These are phyloP conservation scores for Dunaliella salina DNA, from an alignment of 163 green algal genomes.

Conservation along the genomic window DNA sequence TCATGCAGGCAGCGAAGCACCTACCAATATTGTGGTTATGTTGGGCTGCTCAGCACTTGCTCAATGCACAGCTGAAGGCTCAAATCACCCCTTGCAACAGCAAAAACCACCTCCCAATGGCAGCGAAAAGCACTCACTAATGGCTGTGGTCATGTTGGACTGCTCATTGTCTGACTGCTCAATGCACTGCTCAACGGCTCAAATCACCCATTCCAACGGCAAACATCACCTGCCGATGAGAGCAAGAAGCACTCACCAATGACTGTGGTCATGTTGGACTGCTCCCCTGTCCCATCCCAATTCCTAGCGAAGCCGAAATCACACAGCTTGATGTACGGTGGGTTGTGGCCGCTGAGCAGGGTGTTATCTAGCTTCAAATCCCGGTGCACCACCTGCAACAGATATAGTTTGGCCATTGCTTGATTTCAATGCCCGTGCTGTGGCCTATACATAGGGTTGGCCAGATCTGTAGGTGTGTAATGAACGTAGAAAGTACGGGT, in stretches of 20 bases:
- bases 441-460: neutral
- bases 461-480: no score
- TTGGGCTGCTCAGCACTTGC: constrained; percentile 75
- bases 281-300: constrained; percentile 65
- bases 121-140: no score
- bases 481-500: no score
- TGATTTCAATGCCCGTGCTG: neutral
- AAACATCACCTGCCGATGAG: no score
- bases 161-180: no score
- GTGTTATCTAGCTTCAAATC: constrained; percentile 94
- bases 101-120: no score
- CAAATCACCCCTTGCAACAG: no score
- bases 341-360: constrained; percentile 59
- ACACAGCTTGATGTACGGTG: constrained; percentile 84
- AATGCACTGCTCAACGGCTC: no score
- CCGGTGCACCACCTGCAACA: constrained; percentile 62
- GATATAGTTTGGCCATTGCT: neutral
- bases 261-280: constrained; percentile 81
- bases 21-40: constrained; percentile 70
- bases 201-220: no score
- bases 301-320: constrained; percentile 87
- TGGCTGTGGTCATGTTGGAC: no score
- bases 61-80: no score
- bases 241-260: constrained; percentile 41
- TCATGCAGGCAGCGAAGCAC: no score